A percentile compares a stretch with the other conserved stretches of the same genome.
Conservation (phyloP, 2,329 filamentous ascomycete species). For the Clarireedia hainanense region DNA sequence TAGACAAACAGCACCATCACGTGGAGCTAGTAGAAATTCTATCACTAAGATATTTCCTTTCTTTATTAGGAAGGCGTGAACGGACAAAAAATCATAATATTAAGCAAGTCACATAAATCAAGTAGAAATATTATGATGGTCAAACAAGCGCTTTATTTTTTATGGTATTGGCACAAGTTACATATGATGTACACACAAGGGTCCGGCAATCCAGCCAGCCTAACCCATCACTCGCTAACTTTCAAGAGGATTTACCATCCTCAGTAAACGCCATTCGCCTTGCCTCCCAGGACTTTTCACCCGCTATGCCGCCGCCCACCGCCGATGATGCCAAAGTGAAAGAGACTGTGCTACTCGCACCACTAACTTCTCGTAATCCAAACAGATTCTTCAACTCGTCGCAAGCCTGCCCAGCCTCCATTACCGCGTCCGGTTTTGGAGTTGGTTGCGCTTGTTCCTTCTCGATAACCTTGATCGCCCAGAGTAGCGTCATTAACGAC, state of each 20-base stretch:
- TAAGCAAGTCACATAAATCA: too few relatives aligned
- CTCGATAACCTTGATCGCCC: conserved; percentile 26
- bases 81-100: too few relatives aligned
- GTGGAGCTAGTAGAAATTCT: too few relatives aligned
- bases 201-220: neutral
- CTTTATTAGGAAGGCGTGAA: too few relatives aligned
- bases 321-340: conserved; percentile 12
- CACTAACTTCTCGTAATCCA: conserved; percentile 14
- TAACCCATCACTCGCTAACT: neutral
- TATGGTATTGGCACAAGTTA: neutral
- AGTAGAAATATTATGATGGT: neutral
- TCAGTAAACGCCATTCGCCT: conserved; percentile 22
- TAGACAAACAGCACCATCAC: too few relatives aligned
- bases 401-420: conserved; percentile 23
- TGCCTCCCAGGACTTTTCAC: conserved; percentile 24
- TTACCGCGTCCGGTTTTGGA: conserved; percentile 21
- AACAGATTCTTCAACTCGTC: conserved; percentile 24
- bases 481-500: conserved; percentile 28
- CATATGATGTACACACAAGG: neutral
- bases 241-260: conserved; percentile 10
- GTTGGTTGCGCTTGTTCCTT: conserved; percentile 17
- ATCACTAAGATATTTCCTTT: too few relatives aligned
- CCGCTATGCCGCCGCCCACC: conserved; percentile 7
- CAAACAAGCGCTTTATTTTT: neutral
- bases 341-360: conserved; percentile 2